Evolutionary conservation across 2,329 filamentous ascomycete species (phyloP), one percentile per base, ranked within the genome.

Genomic region (Alternaria angustiovoidea): DNA sequence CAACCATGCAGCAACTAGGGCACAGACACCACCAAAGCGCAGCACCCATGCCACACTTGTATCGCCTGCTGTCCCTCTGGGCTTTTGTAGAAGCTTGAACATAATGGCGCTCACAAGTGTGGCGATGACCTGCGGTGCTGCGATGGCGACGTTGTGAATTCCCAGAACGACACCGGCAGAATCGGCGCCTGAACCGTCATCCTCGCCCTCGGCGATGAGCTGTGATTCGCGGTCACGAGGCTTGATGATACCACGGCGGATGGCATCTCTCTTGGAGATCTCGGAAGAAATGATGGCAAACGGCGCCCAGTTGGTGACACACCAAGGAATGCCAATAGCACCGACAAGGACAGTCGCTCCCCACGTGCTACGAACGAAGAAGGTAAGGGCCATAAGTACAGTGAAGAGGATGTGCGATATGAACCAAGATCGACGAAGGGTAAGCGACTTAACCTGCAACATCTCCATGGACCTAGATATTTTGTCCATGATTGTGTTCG

Each of bases 251-350:
- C 83, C 81, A 22, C 87, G 84, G 52, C 85, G 83, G 48, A 89
- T 85, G 26, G 90, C 88, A 74, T 97, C 92, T 6, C 93, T 89
- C 61, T 89, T 91, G 62, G 91, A 91, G 63, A 98, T 94, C 78
- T 98, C 94, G 5, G 92, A 92, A 46, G 92, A 93, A 75, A 98
- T 97, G 69, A 98, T 91, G 39, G 94, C 94, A 81, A 94, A 98
- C 0, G 94, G 94, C 0, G 94, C 94, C 94, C 94, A 98, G 26
- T 96, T 87, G 2, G 93, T 93, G 71, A 97, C 82, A 22, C 94
- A 93, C 94, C 94, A 98, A 1, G 92, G 93, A 59, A 98, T 88
- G 34, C 94, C 94, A 48, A 96, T 89, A 24, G 95, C 81, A 1
- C 89, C 92, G 57, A 97, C 90, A 34, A 97, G 85, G 1, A 88